Percentiles rank a stretch among this genome's conserved stretches.
Evolutionary conservation across 768 basidiomycete species (phyloP).

Genomic region (Russula earlei): DNA sequence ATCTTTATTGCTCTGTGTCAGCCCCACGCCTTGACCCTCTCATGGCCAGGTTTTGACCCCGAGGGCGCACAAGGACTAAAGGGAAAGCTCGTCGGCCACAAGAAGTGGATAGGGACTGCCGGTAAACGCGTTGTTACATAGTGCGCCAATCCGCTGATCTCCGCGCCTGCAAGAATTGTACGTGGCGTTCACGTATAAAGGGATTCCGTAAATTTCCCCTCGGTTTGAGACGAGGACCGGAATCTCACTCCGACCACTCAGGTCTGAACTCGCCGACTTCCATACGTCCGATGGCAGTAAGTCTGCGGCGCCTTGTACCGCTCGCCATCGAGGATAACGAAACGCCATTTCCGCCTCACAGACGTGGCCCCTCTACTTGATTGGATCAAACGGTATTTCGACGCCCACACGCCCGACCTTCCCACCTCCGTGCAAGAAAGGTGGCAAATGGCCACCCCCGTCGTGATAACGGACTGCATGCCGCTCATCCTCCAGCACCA

Average conservation of each 20-base stretch:
- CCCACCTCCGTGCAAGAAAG: constrained; percentile 39
- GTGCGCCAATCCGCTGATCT: neutral
- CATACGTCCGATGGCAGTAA: constrained; percentile 41
- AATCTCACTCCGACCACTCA: constrained; percentile 23
- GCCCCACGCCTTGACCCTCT: neutral
- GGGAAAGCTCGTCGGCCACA: constrained; percentile 42
- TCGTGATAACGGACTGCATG: constrained; percentile 54
- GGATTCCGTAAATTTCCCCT: constrained; percentile 59
- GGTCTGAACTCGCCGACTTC: constrained; percentile 60
- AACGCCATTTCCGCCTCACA: constrained; percentile 15
- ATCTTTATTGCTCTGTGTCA: neutral
- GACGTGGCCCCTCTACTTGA: constrained; percentile 44
- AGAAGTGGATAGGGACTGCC: constrained; percentile 74
- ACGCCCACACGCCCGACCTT: constrained; percentile 24
- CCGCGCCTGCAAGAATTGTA: constrained; percentile 48
- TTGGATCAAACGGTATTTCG: constrained; percentile 76
- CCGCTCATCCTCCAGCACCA: constrained; percentile 76
- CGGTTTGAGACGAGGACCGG: neutral
- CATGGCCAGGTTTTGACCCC: constrained; percentile 54
- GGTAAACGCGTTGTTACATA: constrained; percentile 33
- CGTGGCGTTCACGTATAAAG: constrained; percentile 66
- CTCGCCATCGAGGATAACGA: neutral
- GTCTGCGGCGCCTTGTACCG: neutral
- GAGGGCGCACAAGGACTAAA: constrained; percentile 57
- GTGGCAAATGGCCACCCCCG: constrained; percentile 40